Evolutionary conservation across 2,329 filamentous ascomycete genomes (phyloP).

Genomic region (Tolypocladium nubicola): DNA sequence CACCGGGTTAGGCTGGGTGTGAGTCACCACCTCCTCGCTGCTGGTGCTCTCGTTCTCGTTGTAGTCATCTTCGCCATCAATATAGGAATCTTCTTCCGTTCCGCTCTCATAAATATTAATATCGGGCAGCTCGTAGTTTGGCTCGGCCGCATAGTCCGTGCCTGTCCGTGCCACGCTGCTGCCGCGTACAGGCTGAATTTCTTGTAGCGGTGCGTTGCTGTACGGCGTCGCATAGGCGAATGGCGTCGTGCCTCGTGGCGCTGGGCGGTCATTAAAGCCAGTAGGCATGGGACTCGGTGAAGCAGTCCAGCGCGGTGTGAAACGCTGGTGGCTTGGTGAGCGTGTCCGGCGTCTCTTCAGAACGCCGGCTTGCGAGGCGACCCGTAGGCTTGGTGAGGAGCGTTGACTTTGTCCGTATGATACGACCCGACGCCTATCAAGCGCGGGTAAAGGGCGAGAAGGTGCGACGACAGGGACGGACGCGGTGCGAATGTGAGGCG

Average conservation of each 20-base stretch:
- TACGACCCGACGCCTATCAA: slow-evolving; percentile 32
- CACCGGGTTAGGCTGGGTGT: slow-evolving; percentile 9
- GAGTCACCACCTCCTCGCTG: slow-evolving; percentile 16
- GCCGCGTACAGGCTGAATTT: slow-evolving; percentile 21
- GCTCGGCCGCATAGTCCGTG: slow-evolving; percentile 20
- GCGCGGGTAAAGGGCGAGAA: slow-evolving; percentile 24
- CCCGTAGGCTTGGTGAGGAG: slow-evolving; percentile 18
- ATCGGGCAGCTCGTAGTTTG: slow-evolving; percentile 24
- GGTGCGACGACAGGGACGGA: slow-evolving; percentile 38
- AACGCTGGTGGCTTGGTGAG: slow-evolving; percentile 43
- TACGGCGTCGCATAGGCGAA: slow-evolving; percentile 68
- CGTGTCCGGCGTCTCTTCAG: slow-evolving; percentile 43
- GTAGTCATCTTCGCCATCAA: slow-evolving; percentile 13
- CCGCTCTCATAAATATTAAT: slow-evolving; percentile 24
- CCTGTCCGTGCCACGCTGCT: slow-evolving; percentile 17
- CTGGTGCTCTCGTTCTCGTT: slow-evolving; percentile 11
- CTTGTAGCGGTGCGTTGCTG: slow-evolving; percentile 46
- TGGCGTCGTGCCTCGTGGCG: slow-evolving; percentile 33
- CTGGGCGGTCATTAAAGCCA: slow-evolving; percentile 20
- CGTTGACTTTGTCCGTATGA: slow-evolving; percentile 28
- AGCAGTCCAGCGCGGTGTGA: slow-evolving; percentile 46
- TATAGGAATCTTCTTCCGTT: slow-evolving; percentile 23
- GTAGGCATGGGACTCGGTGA: slow-evolving; percentile 33
- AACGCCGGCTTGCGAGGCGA: slow-evolving; percentile 17
- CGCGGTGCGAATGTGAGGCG: slow-evolving; percentile 38